Percentiles rank a stretch among this genome's conserved stretches.
phyloP scores from a whole-genome alignment of 1,284 basidiomycete species.

The Hypsizygus ulmarius region DNA sequence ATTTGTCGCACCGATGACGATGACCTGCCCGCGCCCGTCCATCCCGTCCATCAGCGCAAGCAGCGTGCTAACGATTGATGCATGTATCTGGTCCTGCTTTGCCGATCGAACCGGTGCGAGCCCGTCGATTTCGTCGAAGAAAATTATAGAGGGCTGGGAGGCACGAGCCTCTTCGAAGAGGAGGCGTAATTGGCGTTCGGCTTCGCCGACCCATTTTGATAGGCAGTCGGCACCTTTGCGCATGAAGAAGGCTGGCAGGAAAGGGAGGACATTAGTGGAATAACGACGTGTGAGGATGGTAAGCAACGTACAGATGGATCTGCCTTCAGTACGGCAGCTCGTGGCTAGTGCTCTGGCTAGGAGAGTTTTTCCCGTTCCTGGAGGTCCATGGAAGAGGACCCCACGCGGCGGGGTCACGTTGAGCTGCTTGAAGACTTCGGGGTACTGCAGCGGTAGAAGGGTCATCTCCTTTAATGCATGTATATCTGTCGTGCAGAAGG shows the following conservation, averaged over 20 bases:
- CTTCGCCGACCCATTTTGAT: conserved; percentile 99
- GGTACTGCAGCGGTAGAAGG: conserved; percentile 91
- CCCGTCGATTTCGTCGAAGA: conserved; percentile 99
- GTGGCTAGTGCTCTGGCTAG: conserved; percentile 93
- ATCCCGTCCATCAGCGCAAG: conserved; percentile 99
- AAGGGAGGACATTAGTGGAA: conserved; percentile 6
- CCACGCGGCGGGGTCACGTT: conserved; percentile 94
- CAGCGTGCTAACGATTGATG: conserved; percentile 94
- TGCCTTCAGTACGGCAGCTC: conserved; percentile 87
- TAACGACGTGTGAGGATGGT: background rate
- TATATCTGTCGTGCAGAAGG: conserved; percentile 59
- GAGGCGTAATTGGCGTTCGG: conserved; percentile 92
- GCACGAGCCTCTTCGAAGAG: conserved; percentile 96
- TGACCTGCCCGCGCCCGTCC: conserved; percentile 96
- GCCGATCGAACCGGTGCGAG: conserved; percentile 96
- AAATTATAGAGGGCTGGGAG: conserved; percentile 93
- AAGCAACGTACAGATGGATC: conserved; percentile 75
- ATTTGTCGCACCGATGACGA: conserved; percentile 99
- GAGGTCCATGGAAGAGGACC: conserved; percentile 96
- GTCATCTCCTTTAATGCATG: conserved; percentile 99
- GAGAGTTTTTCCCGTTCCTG: conserved; percentile 93
- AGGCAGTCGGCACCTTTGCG: conserved; percentile 98
- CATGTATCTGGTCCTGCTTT: conserved; percentile 99
- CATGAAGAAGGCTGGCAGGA: conserved; percentile 91
- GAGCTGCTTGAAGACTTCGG: conserved; percentile 96